phyloP scores from a whole-genome alignment of 306 rosid genomes.

The Quercus berberidifolia region DNA sequence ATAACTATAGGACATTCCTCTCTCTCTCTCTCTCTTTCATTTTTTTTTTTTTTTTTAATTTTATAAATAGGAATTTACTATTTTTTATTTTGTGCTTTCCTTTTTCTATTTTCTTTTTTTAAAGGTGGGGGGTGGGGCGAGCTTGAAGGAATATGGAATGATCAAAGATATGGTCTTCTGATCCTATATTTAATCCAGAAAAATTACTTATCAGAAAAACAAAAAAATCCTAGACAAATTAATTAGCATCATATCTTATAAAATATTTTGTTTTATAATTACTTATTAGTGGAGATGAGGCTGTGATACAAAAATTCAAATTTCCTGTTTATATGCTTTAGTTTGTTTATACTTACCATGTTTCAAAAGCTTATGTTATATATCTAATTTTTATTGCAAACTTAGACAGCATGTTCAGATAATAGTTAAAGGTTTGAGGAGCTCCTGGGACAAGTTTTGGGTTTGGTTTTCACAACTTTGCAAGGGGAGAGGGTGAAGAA shows the following conservation, averaged over 20 bases:
- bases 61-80: no score
- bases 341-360: neutral
- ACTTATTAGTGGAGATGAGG: neutral
- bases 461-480: constrained; percentile 10
- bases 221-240: neutral
- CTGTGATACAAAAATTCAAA: neutral
- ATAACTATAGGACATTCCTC: no score
- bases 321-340: neutral
- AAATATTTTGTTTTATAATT: neutral
- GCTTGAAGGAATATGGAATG: no score
- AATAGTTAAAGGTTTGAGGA: constrained; percentile 16
- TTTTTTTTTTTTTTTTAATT: rapidly evolving
- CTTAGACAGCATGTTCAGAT: constrained; percentile 16
- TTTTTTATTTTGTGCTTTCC: no score
- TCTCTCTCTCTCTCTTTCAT: no score
- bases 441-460: constrained; percentile 18
- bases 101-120: no score
- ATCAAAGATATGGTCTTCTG: no score
- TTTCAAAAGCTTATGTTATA: neutral
- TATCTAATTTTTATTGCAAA: constrained; percentile 22
- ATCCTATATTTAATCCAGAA: no score
- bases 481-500: constrained; percentile 2
- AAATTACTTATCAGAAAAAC: no score
- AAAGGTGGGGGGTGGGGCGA: no score
- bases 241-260: neutral